Evolutionary conservation across 352 stramenopile genomes (phyloP), one percentile per base, ranked within the genome.

Genomic region (Phytophthora pini): DNA sequence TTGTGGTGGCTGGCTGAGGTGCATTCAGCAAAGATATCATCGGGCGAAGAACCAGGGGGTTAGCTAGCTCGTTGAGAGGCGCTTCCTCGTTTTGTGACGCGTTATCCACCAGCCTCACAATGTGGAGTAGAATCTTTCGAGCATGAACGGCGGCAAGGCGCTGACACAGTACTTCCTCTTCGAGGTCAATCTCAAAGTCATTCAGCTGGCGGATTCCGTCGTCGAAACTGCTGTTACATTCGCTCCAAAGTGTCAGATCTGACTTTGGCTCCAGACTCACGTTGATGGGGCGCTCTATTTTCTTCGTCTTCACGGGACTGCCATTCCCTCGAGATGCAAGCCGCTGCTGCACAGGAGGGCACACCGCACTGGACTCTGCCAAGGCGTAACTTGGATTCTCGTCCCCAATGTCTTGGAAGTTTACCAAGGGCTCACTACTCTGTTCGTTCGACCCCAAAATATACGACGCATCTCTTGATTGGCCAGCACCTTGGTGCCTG

Each of bases 361-460:
- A 74, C 8, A 70, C 32, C 1, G 73, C 68, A 40, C 84, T 93
- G 1, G 83, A 84, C 53, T 96, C 87, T 4, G 72, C 47, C 8
- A 96, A 72, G 24, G 68, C 64, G 27, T 95, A 96, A 38, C 82
- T 95, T 27, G 82, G 74, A 41, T 96, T 96, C 52, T 96, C 87
- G 11, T 93, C 86, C 20, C 80, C 77, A 6, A 89, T 69, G 20
- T 93, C 86, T 70, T 94, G 85, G 5, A 89, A 77, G 26, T 76
- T 87, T 45, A 85, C 61, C 24, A 84, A 32, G 2, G 56, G 61
- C 31, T 75, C 68, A 20, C 32, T 57, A 44, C 27, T 22, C 22
- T 63, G 32, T 4, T 40, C 15, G 46, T 31, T 60, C 15, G 13
- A 5, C 0, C 22, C 45, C n/a, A 24, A 61, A 49, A 31, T 1